Evolutionary conservation across 2,329 filamentous ascomycete species (phyloP).

Genomic region (Myriosclerotinia curreyana): DNA sequence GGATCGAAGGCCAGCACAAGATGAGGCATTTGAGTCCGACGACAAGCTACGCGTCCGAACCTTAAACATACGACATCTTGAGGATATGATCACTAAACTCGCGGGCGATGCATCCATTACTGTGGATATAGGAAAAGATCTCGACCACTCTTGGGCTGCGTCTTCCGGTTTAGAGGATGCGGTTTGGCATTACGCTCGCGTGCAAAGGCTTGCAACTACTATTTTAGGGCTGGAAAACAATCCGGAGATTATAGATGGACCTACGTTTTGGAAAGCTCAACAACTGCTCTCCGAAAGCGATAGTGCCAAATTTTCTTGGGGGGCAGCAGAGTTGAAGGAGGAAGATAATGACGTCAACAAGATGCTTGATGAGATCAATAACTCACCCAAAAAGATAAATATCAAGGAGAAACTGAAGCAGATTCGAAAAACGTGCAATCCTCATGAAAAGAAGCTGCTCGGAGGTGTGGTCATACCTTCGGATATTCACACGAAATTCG

Average conservation of each 20-base stretch:
- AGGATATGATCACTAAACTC: conserved; percentile 53
- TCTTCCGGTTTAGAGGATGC: conserved; percentile 47
- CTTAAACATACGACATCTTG: conserved; percentile 64
- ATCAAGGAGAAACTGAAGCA: conserved; percentile 45
- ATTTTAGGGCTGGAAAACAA: conserved; percentile 45
- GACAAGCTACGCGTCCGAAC: conserved; percentile 47
- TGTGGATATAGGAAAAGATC: conserved; percentile 34
- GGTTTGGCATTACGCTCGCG: conserved; percentile 57
- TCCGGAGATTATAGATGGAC: conserved; percentile 38
- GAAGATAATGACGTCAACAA: conserved; percentile 39
- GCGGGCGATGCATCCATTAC: conserved; percentile 30
- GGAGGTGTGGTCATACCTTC: conserved; percentile 77
- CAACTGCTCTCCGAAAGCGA: conserved; percentile 47
- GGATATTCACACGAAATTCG: conserved; percentile 82
- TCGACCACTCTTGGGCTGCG: conserved; percentile 32
- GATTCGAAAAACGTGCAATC: conserved; percentile 58
- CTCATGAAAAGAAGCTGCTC: conserved; percentile 79
- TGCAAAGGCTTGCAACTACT: conserved; percentile 57
- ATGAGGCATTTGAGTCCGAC: conserved; percentile 47
- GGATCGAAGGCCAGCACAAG: conserved; percentile 41
- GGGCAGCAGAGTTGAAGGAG: conserved; percentile 43
- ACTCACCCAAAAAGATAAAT: conserved; percentile 39
- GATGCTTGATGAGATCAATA: conserved; percentile 31
- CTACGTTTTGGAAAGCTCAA: conserved; percentile 42
- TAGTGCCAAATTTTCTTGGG: conserved; percentile 46